Conservation (phyloP, 2,329 filamentous ascomycete species). For the Zopfia rhizophila region DNA sequence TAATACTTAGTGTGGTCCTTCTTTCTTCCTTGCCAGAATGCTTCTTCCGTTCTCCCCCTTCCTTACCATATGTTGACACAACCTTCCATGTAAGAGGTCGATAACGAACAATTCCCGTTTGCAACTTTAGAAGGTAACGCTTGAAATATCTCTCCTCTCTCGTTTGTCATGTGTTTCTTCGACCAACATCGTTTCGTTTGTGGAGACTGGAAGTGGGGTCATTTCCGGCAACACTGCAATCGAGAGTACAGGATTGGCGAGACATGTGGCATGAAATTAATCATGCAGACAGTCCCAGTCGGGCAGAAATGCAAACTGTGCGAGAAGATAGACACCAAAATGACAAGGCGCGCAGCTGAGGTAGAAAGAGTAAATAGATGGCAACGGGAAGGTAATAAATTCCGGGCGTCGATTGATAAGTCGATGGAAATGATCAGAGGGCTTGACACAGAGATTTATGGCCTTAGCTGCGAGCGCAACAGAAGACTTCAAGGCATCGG, state of each 20-base stretch:
- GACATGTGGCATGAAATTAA: slow-evolving; percentile 92
- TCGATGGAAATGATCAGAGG: slow-evolving; percentile 77
- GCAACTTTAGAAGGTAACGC: no score
- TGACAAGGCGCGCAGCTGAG: slow-evolving; percentile 79
- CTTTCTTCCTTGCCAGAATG: no score
- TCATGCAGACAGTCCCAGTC: slow-evolving; percentile 76
- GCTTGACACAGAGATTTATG: slow-evolving; percentile 74
- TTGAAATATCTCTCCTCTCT: no score
- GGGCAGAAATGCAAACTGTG: slow-evolving; percentile 81
- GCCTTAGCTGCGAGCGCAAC: slow-evolving; percentile 68
- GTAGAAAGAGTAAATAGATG: slow-evolving; percentile 79
- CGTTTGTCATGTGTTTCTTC: slow-evolving; percentile 99
- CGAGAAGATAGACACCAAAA: slow-evolving; percentile 88
- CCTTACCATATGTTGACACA: no score
- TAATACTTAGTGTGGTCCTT: no score
- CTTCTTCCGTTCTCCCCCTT: no score
- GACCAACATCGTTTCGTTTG: slow-evolving; percentile 87
- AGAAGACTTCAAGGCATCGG: slow-evolving; percentile 49
- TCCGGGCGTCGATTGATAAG: slow-evolving; percentile 71
- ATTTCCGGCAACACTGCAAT: slow-evolving; percentile 91
- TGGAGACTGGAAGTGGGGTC: slow-evolving; percentile 94
- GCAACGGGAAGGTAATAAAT: slow-evolving; percentile 73
- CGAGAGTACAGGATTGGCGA: slow-evolving; percentile 96
- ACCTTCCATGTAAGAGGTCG: no score
- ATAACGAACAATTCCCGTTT: no score